phyloP scores from a whole-genome alignment of 2,329 filamentous ascomycete species.

The Whalleya microplaca region DNA sequence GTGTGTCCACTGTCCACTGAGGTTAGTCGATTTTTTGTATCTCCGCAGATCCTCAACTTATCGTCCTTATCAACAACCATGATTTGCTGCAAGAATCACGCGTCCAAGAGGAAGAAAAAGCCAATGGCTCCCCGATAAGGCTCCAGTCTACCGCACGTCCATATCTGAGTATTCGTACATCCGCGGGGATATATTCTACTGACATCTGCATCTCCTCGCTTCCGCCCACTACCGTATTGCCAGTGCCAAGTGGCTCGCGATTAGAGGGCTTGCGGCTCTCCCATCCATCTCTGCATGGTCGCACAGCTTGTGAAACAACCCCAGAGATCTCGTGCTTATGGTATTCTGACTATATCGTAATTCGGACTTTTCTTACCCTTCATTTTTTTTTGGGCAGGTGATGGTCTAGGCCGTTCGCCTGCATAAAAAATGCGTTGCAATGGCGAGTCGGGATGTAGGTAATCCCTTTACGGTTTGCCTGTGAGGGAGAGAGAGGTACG shows the following conservation, averaged over 20 bases:
- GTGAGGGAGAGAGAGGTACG: constrained; percentile 5
- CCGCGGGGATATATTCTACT: constrained; percentile 26
- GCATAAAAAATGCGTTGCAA: constrained; percentile 18
- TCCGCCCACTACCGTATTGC: not conserved
- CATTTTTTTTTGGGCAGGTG: not conserved
- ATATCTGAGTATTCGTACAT: constrained; percentile 12
- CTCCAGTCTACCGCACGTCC: constrained; percentile 4
- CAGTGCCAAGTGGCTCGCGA: constrained; percentile 6
- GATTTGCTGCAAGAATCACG: constrained; percentile 29
- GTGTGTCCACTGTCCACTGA: constrained; percentile 5
- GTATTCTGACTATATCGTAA: constrained; percentile 18
- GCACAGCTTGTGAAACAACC: constrained; percentile 9
- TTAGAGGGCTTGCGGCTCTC: constrained; percentile 8
- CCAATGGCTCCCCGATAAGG: constrained; percentile 33
- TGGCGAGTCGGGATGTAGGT: constrained; percentile 5
- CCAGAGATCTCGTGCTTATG: constrained; percentile 7
- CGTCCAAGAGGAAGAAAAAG: constrained; percentile 18
- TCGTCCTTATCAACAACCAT: constrained; percentile 30
- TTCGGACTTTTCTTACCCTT: constrained; percentile 5
- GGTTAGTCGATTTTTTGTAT: constrained; percentile 27
- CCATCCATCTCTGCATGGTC: constrained; percentile 3
- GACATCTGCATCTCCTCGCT: constrained; percentile 27
- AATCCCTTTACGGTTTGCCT: constrained; percentile 1
- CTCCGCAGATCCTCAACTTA: constrained; percentile 28
- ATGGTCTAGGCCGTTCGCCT: constrained; percentile 11